A percentile compares a stretch with the other conserved stretches of the same genome.
phyloP scores from a whole-genome alignment of 1,139 yeast species.

The Eremothecium sinecaudum region DNA sequence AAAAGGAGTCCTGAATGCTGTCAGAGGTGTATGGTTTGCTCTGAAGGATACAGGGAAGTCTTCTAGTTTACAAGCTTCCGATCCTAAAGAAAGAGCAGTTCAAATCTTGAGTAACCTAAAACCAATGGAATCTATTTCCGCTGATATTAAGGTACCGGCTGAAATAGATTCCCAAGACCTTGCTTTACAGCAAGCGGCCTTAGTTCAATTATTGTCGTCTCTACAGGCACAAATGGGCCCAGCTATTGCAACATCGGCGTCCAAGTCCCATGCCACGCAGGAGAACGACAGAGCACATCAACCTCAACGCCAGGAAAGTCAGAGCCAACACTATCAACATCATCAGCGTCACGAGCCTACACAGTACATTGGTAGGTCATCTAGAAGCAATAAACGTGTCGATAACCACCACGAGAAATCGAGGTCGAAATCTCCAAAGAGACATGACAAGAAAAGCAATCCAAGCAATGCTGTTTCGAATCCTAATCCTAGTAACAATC shows the following conservation, averaged over 20 bases:
- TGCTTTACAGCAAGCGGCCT: constrained; percentile 35
- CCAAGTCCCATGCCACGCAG: constrained; percentile 10
- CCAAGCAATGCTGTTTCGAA: constrained; percentile 5
- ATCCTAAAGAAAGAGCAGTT: constrained; percentile 38
- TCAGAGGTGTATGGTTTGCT: constrained; percentile 52
- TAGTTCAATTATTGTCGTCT: constrained; percentile 37
- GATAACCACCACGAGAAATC: constrained; percentile 6
- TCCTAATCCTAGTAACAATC: constrained; percentile 23
- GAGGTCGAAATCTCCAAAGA: constrained; percentile 8
- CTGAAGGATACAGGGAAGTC: constrained; percentile 26
- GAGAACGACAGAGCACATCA: constrained; percentile 11
- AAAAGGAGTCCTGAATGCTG: constrained; percentile 42
- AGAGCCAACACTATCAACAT: constrained; percentile 5
- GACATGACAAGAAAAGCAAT: constrained; percentile 6
- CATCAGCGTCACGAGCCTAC: constrained; percentile 6
- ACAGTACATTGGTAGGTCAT: constrained; percentile 8
- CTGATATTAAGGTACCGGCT: constrained; percentile 16
- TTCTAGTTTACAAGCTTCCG: constrained; percentile 30
- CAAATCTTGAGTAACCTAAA: constrained; percentile 21
- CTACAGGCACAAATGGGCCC: constrained; percentile 30
- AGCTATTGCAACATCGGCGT: constrained; percentile 5
- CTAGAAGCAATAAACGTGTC: constrained; percentile 4
- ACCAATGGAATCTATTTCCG: constrained; percentile 16
- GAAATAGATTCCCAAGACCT: constrained; percentile 25
- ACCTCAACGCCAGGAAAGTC: constrained; percentile 5